phyloP scores from a whole-genome alignment of 1,284 basidiomycete genomes.

The Flammula alnicola region DNA sequence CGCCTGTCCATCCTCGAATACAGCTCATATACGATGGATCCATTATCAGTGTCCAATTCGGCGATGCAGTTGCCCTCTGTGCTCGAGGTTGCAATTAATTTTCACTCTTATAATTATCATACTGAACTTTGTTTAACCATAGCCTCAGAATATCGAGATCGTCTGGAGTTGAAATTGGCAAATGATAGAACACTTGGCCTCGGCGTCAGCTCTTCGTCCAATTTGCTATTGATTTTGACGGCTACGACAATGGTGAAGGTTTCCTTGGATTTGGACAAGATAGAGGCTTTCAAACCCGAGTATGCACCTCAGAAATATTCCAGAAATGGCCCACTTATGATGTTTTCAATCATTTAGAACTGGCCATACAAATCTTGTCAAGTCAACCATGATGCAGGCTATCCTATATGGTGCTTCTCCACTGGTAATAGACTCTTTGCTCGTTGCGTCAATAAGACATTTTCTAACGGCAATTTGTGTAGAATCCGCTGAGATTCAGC shows the following conservation, averaged over 20 bases:
- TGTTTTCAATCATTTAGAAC: conserved; percentile 42
- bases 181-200: conserved; percentile 74
- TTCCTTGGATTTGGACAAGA: conserved; percentile 62
- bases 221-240: conserved; percentile 64
- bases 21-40: conserved; percentile 60
- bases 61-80: conserved; percentile 76
- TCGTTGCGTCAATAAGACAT: conserved; percentile 17
- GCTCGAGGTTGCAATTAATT: conserved; percentile 52
- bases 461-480: conserved; percentile 10
- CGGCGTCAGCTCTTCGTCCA: conserved; percentile 55
- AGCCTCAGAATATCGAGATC: conserved; percentile 75
- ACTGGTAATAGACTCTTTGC: conserved; percentile 44
- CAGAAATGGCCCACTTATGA: conserved; percentile 15
- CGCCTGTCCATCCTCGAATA: conserved; percentile 72
- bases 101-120: not conserved
- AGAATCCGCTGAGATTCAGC: conserved; percentile 87
- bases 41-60: conserved; percentile 69
- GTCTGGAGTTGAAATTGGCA: conserved; percentile 70
- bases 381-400: conserved; percentile 86
- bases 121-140: not conserved
- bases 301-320: conserved; percentile 36
- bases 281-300: conserved; percentile 62
- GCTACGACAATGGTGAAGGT: conserved; percentile 72
- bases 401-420: conserved; percentile 79
- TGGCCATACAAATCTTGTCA: conserved; percentile 71